These are phyloP conservation scores for Sphagnum fallax DNA, from an alignment of 228 moss, liverwort and hornwort genomes.

Conservation along the genomic window DNA sequence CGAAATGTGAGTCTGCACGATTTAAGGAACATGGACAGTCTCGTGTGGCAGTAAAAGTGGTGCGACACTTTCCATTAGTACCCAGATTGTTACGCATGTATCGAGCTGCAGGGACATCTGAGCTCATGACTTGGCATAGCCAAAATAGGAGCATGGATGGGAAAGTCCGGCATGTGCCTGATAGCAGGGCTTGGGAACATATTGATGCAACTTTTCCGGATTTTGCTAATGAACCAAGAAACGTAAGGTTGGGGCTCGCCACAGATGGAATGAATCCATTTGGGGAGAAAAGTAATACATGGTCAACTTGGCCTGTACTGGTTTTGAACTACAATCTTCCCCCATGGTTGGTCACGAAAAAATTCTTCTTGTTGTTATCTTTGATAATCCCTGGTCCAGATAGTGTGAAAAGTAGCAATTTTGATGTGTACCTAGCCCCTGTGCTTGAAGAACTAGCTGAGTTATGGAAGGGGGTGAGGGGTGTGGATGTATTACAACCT, in stretches of 20 bases:
- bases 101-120: background rate
- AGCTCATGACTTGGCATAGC: background rate
- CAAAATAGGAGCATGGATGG: background rate
- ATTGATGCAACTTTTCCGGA: background rate
- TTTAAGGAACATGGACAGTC: too few species aligned
- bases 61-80: too few species aligned
- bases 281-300: background rate
- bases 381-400: background rate
- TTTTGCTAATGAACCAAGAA: background rate
- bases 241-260: background rate
- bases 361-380: background rate
- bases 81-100: background rate
- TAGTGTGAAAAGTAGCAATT: background rate
- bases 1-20: too few species aligned
- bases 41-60: too few species aligned
- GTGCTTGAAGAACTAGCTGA: background rate
- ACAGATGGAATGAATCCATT: background rate
- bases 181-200: constrained; percentile 1
- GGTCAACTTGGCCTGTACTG: background rate
- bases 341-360: background rate
- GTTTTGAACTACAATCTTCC: background rate
- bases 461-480: background rate
- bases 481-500: too few species aligned
- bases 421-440: background rate
- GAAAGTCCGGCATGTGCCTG: background rate